These are phyloP conservation scores for Penicillium rolfsii DNA, from an alignment of 2,329 filamentous ascomycete genomes.

Conservation along the genomic window DNA sequence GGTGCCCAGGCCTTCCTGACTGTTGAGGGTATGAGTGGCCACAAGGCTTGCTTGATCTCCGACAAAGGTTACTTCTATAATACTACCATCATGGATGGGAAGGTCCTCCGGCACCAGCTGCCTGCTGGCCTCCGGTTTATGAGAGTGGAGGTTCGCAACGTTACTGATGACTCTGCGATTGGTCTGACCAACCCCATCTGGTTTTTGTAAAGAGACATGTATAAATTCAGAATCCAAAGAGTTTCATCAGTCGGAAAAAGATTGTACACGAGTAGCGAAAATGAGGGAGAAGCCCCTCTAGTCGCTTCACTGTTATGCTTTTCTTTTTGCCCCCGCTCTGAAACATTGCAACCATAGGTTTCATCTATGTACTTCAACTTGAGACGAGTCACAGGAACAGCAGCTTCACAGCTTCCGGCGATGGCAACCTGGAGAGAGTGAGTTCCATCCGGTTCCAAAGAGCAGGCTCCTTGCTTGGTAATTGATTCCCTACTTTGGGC, in stretches of 20 bases:
- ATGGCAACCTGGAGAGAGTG: background rate
- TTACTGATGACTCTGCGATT: conserved; percentile 14
- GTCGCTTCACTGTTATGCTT: background rate
- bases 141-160: conserved; percentile 22
- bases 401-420: background rate
- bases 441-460: too few relatives aligned
- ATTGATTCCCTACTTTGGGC: background rate
- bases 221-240: background rate
- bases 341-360: background rate
- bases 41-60: conserved; percentile 19
- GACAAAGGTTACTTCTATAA: conserved; percentile 23
- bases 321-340: background rate
- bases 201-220: conserved; percentile 3
- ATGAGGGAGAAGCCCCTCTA: background rate
- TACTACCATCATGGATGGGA: conserved; percentile 12
- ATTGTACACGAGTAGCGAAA: background rate
- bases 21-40: conserved; percentile 13
- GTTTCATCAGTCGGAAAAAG: background rate
- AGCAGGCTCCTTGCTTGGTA: background rate
- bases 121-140: conserved; percentile 15
- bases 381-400: background rate
- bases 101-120: conserved; percentile 2
- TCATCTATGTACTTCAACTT: background rate
- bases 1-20: conserved; percentile 6
- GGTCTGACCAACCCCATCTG: conserved; percentile 26